A percentile compares a stretch with the other conserved stretches of the same genome.
Conservation (phyloP, 306 rosid species). For the Biancaea sappan region DNA sequence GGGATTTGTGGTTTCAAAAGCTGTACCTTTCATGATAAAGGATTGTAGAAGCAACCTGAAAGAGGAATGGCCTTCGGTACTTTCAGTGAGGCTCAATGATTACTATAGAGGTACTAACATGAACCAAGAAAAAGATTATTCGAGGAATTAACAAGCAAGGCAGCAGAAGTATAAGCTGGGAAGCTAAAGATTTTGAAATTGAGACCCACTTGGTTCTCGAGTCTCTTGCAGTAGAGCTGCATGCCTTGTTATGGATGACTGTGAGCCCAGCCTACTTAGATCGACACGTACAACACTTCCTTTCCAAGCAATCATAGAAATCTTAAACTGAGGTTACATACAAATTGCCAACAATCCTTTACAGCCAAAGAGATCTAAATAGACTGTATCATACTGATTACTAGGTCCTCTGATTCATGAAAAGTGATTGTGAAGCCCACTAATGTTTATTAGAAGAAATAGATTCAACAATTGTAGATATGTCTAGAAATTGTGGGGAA, state of each 20-base stretch:
- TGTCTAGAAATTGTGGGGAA: slow-evolving; percentile 36
- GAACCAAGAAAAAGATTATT: slow-evolving; percentile 64
- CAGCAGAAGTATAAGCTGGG: slow-evolving; percentile 69
- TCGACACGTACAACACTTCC: slow-evolving; percentile 89
- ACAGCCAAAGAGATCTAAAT: slow-evolving; percentile 25
- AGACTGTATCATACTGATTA: slow-evolving; percentile 44
- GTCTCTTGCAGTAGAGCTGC: slow-evolving; percentile 92
- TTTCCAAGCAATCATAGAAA: slow-evolving; percentile 69
- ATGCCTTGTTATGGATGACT: slow-evolving; percentile 96
- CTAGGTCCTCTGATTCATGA: slow-evolving; percentile 36
- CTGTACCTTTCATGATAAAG: slow-evolving; percentile 86
- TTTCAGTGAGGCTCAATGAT: slow-evolving; percentile 86
- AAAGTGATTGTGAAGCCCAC: slow-evolving; percentile 48
- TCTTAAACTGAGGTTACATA: slow-evolving; percentile 44
- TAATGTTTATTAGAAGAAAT: slow-evolving; percentile 41
- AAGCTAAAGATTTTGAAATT: slow-evolving; percentile 71
- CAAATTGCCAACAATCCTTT: slow-evolving; percentile 24
- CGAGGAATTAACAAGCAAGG: slow-evolving; percentile 67
- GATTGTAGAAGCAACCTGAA: slow-evolving; percentile 72
- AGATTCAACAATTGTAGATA: slow-evolving; percentile 49
- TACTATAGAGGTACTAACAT: slow-evolving; percentile 77
- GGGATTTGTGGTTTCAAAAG: slow-evolving; percentile 90
- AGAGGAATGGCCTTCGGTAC: slow-evolving; percentile 95
- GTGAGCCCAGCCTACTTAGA: slow-evolving; percentile 90
- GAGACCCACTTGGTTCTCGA: slow-evolving; percentile 86